phyloP scores from a whole-genome alignment of 192 early-diverging fungal species.

The Backusella luteola region DNA sequence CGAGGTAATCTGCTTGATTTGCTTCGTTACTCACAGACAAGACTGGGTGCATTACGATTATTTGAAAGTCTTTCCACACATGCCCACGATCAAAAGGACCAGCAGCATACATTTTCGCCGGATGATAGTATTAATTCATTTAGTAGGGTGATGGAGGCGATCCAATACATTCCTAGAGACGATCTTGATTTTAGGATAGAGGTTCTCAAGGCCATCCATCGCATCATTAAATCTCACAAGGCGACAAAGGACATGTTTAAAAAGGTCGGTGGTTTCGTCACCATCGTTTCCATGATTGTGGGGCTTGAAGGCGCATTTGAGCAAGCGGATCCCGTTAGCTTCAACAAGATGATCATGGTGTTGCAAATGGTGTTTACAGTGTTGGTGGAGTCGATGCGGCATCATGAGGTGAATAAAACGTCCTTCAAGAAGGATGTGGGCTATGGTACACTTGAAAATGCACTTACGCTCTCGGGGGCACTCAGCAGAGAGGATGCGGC shows the following conservation, averaged over 20 bases:
- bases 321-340: background rate
- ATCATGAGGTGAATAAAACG: slow-evolving; percentile 43
- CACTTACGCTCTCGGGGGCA: slow-evolving; percentile 51
- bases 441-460: slow-evolving; percentile 53
- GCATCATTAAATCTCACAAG: slow-evolving; percentile 43
- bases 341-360: slow-evolving; percentile 39
- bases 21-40: slow-evolving; percentile 49
- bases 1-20: slow-evolving; percentile 55
- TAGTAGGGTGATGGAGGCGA: slow-evolving; percentile 54
- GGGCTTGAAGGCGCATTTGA: slow-evolving; percentile 49
- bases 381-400: slow-evolving; percentile 50
- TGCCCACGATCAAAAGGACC: slow-evolving; percentile 23
- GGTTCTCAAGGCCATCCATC: slow-evolving; percentile 48
- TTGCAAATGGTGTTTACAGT: slow-evolving; percentile 46
- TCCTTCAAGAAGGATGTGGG: slow-evolving; percentile 54
- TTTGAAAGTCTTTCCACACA: slow-evolving; percentile 50
- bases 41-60: slow-evolving; percentile 44
- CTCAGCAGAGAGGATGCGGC: slow-evolving; percentile 35
- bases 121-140: slow-evolving; percentile 43
- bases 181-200: slow-evolving; percentile 59
- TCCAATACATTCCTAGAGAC: slow-evolving; percentile 47
- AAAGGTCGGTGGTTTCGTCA: slow-evolving; percentile 56
- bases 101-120: background rate
- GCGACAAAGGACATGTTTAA: slow-evolving; percentile 57
- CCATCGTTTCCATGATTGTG: slow-evolving; percentile 56